A percentile compares a stretch with the other conserved stretches of the same genome.
Conservation (phyloP, 2,329 filamentous ascomycete species). For the Leptographium lundbergii region DNA sequence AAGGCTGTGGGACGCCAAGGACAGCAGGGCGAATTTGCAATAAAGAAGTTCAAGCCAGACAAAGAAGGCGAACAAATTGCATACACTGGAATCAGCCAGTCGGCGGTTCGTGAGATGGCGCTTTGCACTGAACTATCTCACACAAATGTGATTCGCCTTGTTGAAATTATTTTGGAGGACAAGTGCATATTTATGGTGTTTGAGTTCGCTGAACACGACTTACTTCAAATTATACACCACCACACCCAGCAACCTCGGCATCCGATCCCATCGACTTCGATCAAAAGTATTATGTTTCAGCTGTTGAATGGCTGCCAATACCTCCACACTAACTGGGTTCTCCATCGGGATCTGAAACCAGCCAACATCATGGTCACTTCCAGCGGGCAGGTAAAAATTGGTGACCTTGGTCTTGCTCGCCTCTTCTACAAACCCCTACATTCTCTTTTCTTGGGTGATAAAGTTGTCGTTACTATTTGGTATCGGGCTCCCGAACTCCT, state of each 20-base stretch:
- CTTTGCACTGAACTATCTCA: constrained; percentile 86
- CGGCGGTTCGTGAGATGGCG: constrained; percentile 93
- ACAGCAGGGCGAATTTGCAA: constrained; percentile 75
- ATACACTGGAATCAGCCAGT: constrained; percentile 96
- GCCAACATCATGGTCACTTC: constrained; percentile 99
- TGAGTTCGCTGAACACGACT: constrained; percentile 94
- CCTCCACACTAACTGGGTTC: constrained; percentile 90
- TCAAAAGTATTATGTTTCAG: constrained; percentile 93
- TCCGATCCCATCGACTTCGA: constrained; percentile 74
- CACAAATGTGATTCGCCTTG: constrained; percentile 75
- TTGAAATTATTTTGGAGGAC: constrained; percentile 94
- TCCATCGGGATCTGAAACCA: constrained; percentile 92
- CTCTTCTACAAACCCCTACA: constrained; percentile 91
- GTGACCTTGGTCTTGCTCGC: constrained; percentile 82
- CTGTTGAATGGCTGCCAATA: constrained; percentile 91
- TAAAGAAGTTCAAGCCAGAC: constrained; percentile 99
- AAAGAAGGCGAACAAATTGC: constrained; percentile 92
- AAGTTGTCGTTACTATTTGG: constrained; percentile 98
- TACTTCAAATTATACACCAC: constrained; percentile 96
- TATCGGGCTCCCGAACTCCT: constrained; percentile 92
- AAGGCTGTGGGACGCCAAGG: constrained; percentile 73
- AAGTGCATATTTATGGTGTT: constrained; percentile 99
- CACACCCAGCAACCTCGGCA: constrained; percentile 83
- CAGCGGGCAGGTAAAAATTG: constrained; percentile 80
- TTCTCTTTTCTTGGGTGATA: constrained; percentile 84